Evolutionary conservation across 768 basidiomycete genomes (phyloP).

Genomic region (Xerocomus brunneocitrinus): DNA sequence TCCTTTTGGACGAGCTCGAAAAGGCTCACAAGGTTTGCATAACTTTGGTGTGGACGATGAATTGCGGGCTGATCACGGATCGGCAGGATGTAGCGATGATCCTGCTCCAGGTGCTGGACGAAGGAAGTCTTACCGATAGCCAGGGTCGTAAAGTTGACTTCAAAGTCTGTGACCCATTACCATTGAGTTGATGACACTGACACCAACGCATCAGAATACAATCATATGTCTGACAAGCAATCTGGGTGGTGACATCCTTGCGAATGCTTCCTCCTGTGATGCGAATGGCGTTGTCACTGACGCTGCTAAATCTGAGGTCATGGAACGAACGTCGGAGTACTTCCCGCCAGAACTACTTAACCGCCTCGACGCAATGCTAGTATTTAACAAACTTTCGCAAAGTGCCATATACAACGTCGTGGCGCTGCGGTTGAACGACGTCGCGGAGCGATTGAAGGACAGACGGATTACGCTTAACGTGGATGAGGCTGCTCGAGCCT

Average conservation of each 20-base stretch:
- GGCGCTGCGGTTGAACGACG: constrained; percentile 67
- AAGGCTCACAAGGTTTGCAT: constrained; percentile 72
- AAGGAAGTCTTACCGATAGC: constrained; percentile 85
- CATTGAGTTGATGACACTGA: background rate
- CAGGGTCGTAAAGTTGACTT: constrained; percentile 92
- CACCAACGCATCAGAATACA: constrained; percentile 55
- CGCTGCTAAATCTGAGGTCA: constrained; percentile 60
- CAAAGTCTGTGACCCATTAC: constrained; percentile 44
- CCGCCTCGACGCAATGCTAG: constrained; percentile 78
- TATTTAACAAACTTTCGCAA: constrained; percentile 86
- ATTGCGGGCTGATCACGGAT: background rate
- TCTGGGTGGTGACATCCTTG: constrained; percentile 76
- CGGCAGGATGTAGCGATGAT: constrained; percentile 81
- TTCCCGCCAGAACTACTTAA: constrained; percentile 92
- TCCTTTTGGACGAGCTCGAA: constrained; percentile 63
- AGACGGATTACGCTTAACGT: constrained; percentile 71
- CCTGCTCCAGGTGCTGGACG: constrained; percentile 85
- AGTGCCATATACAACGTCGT: constrained; percentile 76
- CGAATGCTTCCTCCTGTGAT: constrained; percentile 58
- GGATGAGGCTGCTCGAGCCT: constrained; percentile 52
- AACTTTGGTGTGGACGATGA: background rate
- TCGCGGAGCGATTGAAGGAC: constrained; percentile 58
- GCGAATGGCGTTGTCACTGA: constrained; percentile 59
- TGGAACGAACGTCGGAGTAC: constrained; percentile 69
- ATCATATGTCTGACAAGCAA: constrained; percentile 91